phyloP scores from a whole-genome alignment of 2,329 filamentous ascomycete species.

The Metarhizium humberi region DNA sequence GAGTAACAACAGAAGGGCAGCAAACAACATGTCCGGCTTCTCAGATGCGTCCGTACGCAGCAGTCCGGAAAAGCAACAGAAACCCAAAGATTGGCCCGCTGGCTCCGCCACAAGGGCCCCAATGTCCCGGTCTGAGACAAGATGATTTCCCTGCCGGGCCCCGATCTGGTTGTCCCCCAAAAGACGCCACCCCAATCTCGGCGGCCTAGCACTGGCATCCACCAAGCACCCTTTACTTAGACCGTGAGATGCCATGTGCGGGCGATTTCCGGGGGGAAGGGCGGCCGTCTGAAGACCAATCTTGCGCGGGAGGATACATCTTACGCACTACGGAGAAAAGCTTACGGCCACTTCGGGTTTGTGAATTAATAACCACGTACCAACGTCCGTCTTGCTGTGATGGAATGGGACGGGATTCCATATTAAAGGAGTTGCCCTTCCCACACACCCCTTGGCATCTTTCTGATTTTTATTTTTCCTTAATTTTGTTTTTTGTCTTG shows the following conservation, averaged over 20 bases:
- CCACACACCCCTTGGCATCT: not conserved
- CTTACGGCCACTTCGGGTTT: not conserved
- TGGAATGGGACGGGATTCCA: not conserved
- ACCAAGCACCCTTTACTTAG: conserved; percentile 1
- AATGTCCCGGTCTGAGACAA: not conserved
- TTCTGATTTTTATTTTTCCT: not conserved
- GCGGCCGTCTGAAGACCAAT: not conserved
- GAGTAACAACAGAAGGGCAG: too few relatives aligned
- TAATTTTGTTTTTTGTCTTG: not conserved
- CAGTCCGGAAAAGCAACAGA: too few relatives aligned
- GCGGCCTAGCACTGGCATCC: not conserved
- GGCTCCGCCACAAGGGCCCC: too few relatives aligned
- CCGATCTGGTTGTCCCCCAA: too few relatives aligned
- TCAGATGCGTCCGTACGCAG: too few relatives aligned
- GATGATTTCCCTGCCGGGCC: not conserved
- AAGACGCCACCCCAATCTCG: not conserved
- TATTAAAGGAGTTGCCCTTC: not conserved
- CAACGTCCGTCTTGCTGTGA: not conserved
- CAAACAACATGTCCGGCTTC: too few relatives aligned
- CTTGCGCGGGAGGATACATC: not conserved
- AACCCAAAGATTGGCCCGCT: too few relatives aligned
- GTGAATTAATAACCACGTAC: not conserved
- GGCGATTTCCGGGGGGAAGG: conserved; percentile 10
- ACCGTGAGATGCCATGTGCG: conserved; percentile 13
- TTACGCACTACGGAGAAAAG: not conserved